Evolutionary conservation across 805 yeast species (phyloP).

Genomic region (Zygoascus biomembranicola): DNA sequence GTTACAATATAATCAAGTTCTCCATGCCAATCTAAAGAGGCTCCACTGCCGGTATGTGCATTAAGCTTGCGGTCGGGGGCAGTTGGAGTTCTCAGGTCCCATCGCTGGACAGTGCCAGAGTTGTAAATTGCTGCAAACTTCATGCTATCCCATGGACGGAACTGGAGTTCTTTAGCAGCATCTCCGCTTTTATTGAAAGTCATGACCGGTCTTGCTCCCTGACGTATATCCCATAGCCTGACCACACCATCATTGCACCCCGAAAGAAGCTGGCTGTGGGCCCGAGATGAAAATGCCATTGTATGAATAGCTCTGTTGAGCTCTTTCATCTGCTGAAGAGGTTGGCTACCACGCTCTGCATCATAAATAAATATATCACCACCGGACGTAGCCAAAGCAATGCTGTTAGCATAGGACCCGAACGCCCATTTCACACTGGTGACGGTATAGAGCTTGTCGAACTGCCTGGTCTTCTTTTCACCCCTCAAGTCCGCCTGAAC

Average conservation of each 20-base stretch:
- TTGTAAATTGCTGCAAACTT: conserved; percentile 77
- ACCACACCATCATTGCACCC: conserved; percentile 75
- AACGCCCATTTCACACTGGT: conserved; percentile 29
- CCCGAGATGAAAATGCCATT: conserved; percentile 61
- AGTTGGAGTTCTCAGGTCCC: conserved; percentile 69
- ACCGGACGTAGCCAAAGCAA: conserved; percentile 25
- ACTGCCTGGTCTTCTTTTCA: conserved; percentile 14
- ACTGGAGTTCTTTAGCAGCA: conserved; percentile 51
- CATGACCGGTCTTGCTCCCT: conserved; percentile 37
- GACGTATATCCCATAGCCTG: conserved; percentile 76
- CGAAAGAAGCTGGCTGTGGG: conserved; percentile 50
- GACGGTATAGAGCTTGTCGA: conserved; percentile 23
- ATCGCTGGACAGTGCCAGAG: conserved; percentile 76
- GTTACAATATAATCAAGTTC: conserved; percentile 71
- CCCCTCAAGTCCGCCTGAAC: conserved; percentile 11
- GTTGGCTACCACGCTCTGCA: conserved; percentile 11
- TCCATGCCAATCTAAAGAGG: conserved; percentile 85
- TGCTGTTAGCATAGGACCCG: conserved; percentile 10
- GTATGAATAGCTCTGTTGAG: conserved; percentile 44
- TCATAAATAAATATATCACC: conserved; percentile 29
- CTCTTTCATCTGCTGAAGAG: conserved; percentile 20
- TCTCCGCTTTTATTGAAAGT: conserved; percentile 61
- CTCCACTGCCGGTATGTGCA: conserved; percentile 88
- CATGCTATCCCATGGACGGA: conserved; percentile 45
- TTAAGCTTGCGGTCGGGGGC: conserved; percentile 63